A percentile compares a stretch with the other conserved stretches of the same genome.
These are phyloP conservation scores for Coniella vitis DNA, from an alignment of 2,329 filamentous ascomycete species.

Conservation along the genomic window DNA sequence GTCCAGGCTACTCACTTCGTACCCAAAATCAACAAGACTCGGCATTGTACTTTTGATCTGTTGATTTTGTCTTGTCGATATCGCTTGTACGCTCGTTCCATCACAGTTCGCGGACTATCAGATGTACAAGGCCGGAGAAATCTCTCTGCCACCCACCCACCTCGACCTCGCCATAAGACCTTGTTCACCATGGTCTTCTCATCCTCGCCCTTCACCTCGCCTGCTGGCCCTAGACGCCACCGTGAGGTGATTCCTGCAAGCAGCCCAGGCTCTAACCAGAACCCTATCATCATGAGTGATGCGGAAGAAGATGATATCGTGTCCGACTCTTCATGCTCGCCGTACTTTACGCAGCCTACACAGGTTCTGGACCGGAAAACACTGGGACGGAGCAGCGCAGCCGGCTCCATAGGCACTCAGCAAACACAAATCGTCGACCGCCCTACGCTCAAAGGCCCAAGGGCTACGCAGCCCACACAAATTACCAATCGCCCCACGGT, in stretches of 20 bases:
- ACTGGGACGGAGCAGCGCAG: neutral
- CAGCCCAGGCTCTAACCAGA: slow-evolving; percentile 1
- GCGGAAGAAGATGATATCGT: slow-evolving; percentile 7
- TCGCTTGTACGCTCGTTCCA: too few relatives aligned
- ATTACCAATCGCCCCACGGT: slow-evolving; percentile 35
- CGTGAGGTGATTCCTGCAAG: slow-evolving; percentile 1
- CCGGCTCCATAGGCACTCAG: slow-evolving; percentile 19
- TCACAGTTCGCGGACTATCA: too few relatives aligned
- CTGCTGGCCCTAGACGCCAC: neutral
- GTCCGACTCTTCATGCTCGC: slow-evolving; percentile 25
- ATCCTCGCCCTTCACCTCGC: slow-evolving; percentile 14
- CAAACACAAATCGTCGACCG: slow-evolving; percentile 14
- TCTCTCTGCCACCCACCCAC: too few relatives aligned
- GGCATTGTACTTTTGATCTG: too few relatives aligned
- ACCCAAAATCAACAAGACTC: too few relatives aligned
- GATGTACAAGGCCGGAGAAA: too few relatives aligned
- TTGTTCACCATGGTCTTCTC: slow-evolving; percentile 6
- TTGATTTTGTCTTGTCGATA: too few relatives aligned
- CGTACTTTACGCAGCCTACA: slow-evolving; percentile 33
- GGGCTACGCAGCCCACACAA: slow-evolving; percentile 41
- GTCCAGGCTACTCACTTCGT: too few relatives aligned
- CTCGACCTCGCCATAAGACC: neutral
- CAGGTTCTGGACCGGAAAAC: slow-evolving; percentile 18
- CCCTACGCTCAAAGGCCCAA: slow-evolving; percentile 13
- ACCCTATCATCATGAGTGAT: slow-evolving; percentile 10